These are phyloP conservation scores for Eimeria acervulina DNA, from an alignment of 169 alveolate species.

Conservation along the genomic window DNA sequence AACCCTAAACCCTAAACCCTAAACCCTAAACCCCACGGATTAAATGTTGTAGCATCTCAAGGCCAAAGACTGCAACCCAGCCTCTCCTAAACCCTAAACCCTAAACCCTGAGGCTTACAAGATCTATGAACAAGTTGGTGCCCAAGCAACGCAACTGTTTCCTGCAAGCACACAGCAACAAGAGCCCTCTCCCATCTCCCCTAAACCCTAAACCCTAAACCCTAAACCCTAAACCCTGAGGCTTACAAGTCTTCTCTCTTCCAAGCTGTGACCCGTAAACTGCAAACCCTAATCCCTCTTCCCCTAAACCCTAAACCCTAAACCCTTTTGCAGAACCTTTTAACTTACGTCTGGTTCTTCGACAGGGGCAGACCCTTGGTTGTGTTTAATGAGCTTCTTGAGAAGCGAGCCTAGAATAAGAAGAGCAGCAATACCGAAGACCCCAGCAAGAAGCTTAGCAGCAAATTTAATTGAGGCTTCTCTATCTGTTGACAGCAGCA, in stretches of 20 bases:
- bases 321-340: not conserved
- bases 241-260: too few species aligned
- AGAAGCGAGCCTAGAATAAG: not conserved
- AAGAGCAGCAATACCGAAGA: not conserved
- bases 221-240: too few species aligned
- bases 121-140: not conserved
- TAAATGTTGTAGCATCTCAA: too few species aligned
- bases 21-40: not conserved
- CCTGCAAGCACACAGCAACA: not conserved
- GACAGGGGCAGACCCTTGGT: not conserved
- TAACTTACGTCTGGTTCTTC: not conserved
- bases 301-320: slow-evolving; percentile 33
- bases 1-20: slow-evolving; percentile 17
- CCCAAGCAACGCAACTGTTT: not conserved
- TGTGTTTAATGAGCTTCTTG: not conserved
- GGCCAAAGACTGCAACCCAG: not conserved
- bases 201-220: too few species aligned
- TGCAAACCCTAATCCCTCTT: too few species aligned
- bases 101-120: not conserved
- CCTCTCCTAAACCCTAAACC: not conserved
- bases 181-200: too few species aligned
- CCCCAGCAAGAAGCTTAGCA: not conserved
- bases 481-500: slow-evolving; percentile 46
- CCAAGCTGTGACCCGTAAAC: too few species aligned
- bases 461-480: not conserved